These are phyloP conservation scores for Botrytis galanthina DNA, from an alignment of 2,329 filamentous ascomycete species.

Conservation along the genomic window DNA sequence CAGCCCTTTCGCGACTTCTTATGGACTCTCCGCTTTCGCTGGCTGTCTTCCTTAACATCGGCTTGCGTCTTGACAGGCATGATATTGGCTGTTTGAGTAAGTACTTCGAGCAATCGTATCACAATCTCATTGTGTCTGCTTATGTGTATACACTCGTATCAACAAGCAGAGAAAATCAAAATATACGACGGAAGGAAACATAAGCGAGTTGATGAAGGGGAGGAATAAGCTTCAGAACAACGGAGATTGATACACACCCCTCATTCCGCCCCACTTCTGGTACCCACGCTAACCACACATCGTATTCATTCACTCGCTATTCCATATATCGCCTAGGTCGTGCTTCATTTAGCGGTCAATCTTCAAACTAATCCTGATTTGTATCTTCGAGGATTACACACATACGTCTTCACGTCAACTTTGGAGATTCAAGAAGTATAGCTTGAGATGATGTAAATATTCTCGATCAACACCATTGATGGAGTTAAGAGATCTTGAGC, in stretches of 20 bases:
- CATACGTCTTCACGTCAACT: neutral
- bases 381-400: neutral
- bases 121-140: neutral
- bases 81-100: neutral
- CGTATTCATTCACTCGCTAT: constrained; percentile 1
- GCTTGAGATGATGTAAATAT: neutral
- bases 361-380: neutral
- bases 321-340: neutral
- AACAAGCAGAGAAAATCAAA: neutral
- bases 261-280: neutral
- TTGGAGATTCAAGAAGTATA: neutral
- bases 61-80: neutral
- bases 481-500: neutral
- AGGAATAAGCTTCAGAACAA: neutral
- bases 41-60: neutral
- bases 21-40: constrained; percentile 40
- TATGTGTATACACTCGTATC: neutral
- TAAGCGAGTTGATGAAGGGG: constrained; percentile 5
- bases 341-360: neutral
- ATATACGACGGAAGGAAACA: constrained; percentile 12
- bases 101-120: neutral
- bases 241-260: neutral
- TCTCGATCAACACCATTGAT: neutral
- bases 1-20: constrained; percentile 56
- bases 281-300: constrained; percentile 3